Evolutionary conservation across 1,139 yeast genomes (phyloP).

Genomic region (Debaryomyces udenii): DNA sequence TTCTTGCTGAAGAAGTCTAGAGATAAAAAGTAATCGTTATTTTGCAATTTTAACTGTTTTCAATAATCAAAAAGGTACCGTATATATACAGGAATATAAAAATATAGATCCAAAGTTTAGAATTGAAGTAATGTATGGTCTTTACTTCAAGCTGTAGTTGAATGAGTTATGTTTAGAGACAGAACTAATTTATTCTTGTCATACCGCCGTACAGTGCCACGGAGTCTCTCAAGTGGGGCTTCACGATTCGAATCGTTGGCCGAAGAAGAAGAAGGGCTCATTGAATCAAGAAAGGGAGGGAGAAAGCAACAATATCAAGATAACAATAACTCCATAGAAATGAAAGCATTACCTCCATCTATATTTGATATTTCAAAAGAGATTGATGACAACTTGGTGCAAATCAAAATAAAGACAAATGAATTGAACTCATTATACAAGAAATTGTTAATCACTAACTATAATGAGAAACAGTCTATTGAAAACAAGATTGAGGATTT

Average conservation of each 20-base stretch:
- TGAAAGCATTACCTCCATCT: constrained; percentile 69
- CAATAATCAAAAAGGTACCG: too few species aligned
- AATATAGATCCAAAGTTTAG: constrained; percentile 1
- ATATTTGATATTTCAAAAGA: constrained; percentile 75
- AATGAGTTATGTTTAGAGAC: constrained; percentile 61
- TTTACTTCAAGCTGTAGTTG: neutral
- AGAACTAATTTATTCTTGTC: constrained; percentile 72
- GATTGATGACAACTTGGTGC: constrained; percentile 61
- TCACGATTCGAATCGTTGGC: constrained; percentile 38
- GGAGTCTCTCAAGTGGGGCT: constrained; percentile 23
- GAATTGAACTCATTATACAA: constrained; percentile 72
- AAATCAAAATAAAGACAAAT: constrained; percentile 52
- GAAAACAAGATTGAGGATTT: constrained; percentile 73
- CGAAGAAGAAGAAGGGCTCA: constrained; percentile 62
- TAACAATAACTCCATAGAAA: constrained; percentile 38
- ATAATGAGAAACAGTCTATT: constrained; percentile 70
- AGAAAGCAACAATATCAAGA: constrained; percentile 12
- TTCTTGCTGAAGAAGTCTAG: constrained; percentile 31
- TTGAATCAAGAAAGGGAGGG: constrained; percentile 28
- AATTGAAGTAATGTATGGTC: too few species aligned
- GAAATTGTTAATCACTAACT: constrained; percentile 83
- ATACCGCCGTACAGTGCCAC: constrained; percentile 72
- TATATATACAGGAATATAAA: constrained; percentile 10
- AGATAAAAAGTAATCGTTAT: constrained; percentile 17
- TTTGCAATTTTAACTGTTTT: constrained; percentile 2